Base-by-base conservation (phyloP, 2,329 filamentous ascomycete genomes). In the Pyrenophora teres region DNA sequence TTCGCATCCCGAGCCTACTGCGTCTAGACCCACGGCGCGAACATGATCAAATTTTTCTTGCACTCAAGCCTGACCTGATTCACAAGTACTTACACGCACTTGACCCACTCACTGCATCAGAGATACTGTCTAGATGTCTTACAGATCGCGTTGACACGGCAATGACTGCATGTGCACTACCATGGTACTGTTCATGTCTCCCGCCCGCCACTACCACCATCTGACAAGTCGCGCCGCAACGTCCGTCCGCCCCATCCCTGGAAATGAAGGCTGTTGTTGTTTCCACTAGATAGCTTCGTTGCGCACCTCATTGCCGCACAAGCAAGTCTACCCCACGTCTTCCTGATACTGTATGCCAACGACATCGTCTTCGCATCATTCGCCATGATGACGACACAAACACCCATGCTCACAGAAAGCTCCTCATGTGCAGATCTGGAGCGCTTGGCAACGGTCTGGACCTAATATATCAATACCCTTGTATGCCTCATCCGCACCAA, bases 371-470 rank as follows among this genome's bases (percentile, higher is more conserved):
- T 25, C 23, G 23, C 6, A 25, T 25, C 23, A 2, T 30, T 30
- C 27, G 10, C 27, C 27, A 30, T 13, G 10, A 30, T 30, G 27
- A 30, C 27, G 9, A 30, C 27, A 30, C 9, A 38, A 30, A 36
- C 37, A 36, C 36, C 46, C 40, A 44, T 37, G 36, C 44, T 15
- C 35, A 21, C 16, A 55, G 32, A 38, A 31, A 46, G 45, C 25
- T 32, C 36, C 40, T 54, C 30, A 42, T 46, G 48, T 42, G 46
- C 40, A 41, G 52, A 51, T 45, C 54, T 60, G 48, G 35, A 46
- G 33, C 35, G 38, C 63, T 66, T 65, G 63, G 63, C 63, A 66
- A 66, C 62, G 63, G 63, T 61, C 57, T 60, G 54, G 59, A 53
- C 54, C 56, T 37, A 39, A 15, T 45, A 48, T 30, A 41, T 21